Base-by-base conservation (phyloP, 352 stramenopile species). In the Phytophthora vignae region DNA sequence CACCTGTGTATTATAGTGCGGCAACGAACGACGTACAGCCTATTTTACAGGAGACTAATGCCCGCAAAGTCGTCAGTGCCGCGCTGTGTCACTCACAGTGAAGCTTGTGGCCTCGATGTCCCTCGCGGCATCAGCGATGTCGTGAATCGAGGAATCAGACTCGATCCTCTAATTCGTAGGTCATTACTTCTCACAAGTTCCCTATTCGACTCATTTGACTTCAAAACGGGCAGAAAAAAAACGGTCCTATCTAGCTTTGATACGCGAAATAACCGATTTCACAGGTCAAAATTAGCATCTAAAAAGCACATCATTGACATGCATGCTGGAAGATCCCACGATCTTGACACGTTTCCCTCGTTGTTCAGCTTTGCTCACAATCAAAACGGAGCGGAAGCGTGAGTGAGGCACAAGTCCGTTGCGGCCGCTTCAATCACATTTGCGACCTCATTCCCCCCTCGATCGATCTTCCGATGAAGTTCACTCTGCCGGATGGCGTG, bases 401-500 rank as follows among this genome's bases (percentile, higher is more conserved):
- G 19, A 46, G 48, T 68, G 61, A 68, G 61, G 60, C 50, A 44
- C 50, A 29, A 46, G 11, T 12, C 48, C 36, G 3, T 55, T 3
- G 25, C 44, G 27, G 6, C 25, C 6, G 6, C 33, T 42, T 67
- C 14, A 48, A 48, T 21, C 40, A 6, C 12, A 25, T 48, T 48
- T n/a, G 38, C 38, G 40, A 21, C n/a, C 17, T 5, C 40, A 4
- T 21, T 10, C 40, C 40, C 40, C 15, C 22, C 2, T 2, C 22
- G 22, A 25, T 21, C 15, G 14, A 5, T 9, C 15, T 19, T 48
- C 15, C n/a, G 22, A 74, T 63, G 61, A 75, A 82, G 58, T 84
- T 89, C 66, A 79, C 65, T 38, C 64, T 89, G 25, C 77, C 82
- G 27, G 55, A 72, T 15, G 67, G 77, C 31, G 66, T 76, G 9